Conservation (phyloP, 2,329 filamentous ascomycete species). For the Neonectria neomacrospora region DNA sequence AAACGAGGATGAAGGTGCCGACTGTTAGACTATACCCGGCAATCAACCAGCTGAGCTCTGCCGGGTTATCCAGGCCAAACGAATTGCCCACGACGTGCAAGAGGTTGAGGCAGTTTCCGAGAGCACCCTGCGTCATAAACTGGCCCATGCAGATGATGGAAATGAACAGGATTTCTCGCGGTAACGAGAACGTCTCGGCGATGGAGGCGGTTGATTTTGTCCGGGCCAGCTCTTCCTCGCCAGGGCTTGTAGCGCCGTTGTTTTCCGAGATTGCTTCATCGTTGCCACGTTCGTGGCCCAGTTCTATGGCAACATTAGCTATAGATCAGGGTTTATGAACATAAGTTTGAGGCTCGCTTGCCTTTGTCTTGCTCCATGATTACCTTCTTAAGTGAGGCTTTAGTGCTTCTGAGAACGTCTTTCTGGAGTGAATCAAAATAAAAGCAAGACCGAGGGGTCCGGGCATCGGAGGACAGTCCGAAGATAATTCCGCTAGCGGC, state of each 20-base stretch:
- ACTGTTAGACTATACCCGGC: slow-evolving; percentile 40
- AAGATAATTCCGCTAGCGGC: neutral
- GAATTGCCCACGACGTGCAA: slow-evolving; percentile 39
- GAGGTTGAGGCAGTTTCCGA: slow-evolving; percentile 41
- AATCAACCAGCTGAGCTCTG: slow-evolving; percentile 59
- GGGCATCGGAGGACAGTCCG: neutral
- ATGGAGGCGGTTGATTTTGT: slow-evolving; percentile 37
- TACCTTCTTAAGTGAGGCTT: neutral
- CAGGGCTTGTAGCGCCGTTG: neutral
- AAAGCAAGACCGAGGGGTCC: neutral
- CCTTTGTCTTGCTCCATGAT: neutral
- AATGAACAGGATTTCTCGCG: slow-evolving; percentile 35
- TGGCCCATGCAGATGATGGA: slow-evolving; percentile 39
- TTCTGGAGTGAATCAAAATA: neutral
- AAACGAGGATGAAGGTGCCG: slow-evolving; percentile 65
- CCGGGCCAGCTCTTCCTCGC: slow-evolving; percentile 25
- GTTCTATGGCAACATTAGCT: neutral
- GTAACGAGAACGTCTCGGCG: slow-evolving; percentile 36
- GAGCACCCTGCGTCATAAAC: slow-evolving; percentile 41
- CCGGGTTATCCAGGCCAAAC: slow-evolving; percentile 36
- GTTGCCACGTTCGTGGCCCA: neutral
- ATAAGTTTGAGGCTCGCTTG: neutral
- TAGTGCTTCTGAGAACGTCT: neutral
- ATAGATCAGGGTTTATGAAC: neutral
- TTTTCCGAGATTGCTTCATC: neutral